phyloP scores from a whole-genome alignment of 108 stramenopile genomes.

The Hondaea fermentalgiana region DNA sequence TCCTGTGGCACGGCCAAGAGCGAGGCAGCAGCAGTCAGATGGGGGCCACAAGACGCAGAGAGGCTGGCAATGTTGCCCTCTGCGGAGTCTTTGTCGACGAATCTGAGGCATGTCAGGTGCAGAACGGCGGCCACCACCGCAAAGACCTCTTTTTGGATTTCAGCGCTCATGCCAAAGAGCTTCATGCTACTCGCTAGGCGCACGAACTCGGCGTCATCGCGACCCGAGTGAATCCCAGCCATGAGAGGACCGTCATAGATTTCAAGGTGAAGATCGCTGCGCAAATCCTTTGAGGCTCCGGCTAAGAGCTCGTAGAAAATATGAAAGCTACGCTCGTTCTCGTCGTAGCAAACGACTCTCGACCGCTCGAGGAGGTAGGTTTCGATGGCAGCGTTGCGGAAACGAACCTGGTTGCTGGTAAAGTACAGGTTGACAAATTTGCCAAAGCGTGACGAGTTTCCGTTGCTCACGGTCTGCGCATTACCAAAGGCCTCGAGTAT shows the following conservation, averaged over 20 bases:
- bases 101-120: slow-evolving; percentile 74
- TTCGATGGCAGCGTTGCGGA: not conserved
- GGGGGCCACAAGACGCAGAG: not conserved
- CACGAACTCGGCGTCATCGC: slow-evolving; percentile 8
- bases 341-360: not conserved
- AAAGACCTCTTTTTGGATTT: slow-evolving; percentile 57
- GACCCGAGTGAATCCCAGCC: not conserved
- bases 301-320: slow-evolving; percentile 65
- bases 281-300: slow-evolving; percentile 30
- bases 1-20: slow-evolving; percentile 69
- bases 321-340: slow-evolving; percentile 67
- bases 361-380: slow-evolving; percentile 15
- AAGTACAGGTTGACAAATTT: slow-evolving; percentile 55
- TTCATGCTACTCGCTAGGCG: not conserved
- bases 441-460: slow-evolving; percentile 51
- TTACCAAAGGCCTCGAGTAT: slow-evolving; percentile 48
- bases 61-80: not conserved
- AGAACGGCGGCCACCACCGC: slow-evolving; percentile 72
- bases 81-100: slow-evolving; percentile 40
- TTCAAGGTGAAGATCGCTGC: not conserved
- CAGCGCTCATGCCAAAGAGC: slow-evolving; percentile 34
- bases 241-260: slow-evolving; percentile 17
- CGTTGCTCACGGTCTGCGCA: slow-evolving; percentile 38
- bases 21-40: slow-evolving; percentile 54
- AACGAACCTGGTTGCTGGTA: not conserved